phyloP scores from a whole-genome alignment of 2,329 filamentous ascomycete species.

The Penicillium expansum region DNA sequence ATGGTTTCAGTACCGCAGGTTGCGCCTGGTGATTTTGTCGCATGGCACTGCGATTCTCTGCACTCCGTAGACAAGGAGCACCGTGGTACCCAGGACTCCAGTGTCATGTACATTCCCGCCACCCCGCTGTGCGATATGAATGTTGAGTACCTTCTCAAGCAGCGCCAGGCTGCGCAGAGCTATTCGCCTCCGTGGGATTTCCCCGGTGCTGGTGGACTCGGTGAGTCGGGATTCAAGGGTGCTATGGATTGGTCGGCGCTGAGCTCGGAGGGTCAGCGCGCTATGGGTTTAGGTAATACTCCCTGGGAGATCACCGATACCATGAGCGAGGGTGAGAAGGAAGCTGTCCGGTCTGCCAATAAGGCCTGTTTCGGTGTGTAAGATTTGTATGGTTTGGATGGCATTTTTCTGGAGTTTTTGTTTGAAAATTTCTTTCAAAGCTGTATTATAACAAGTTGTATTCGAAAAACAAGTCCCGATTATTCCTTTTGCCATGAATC shows the following conservation, averaged over 20 bases:
- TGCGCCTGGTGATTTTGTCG: slow-evolving; percentile 70
- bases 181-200: slow-evolving; percentile 71
- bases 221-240: slow-evolving; percentile 42
- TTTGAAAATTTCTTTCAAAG: neutral
- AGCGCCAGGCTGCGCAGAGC: slow-evolving; percentile 66
- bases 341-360: slow-evolving; percentile 54
- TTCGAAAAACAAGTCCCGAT: neutral
- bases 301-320: slow-evolving; percentile 50
- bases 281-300: slow-evolving; percentile 53
- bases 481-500: neutral
- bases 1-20: slow-evolving; percentile 72
- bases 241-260: slow-evolving; percentile 41
- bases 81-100: slow-evolving; percentile 68
- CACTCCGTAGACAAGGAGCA: slow-evolving; percentile 83
- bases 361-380: slow-evolving; percentile 49
- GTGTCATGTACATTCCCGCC: slow-evolving; percentile 84
- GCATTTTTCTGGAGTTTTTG: neutral
- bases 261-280: slow-evolving; percentile 50
- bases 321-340: slow-evolving; percentile 52
- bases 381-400: neutral
- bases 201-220: slow-evolving; percentile 53
- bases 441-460: neutral
- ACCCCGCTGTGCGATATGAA: slow-evolving; percentile 77
- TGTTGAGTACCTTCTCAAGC: slow-evolving; percentile 65
- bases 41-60: slow-evolving; percentile 76